These are phyloP conservation scores for Aspergillus carbonarius DNA, from an alignment of 2,329 filamentous ascomycete species.

Conservation along the genomic window DNA sequence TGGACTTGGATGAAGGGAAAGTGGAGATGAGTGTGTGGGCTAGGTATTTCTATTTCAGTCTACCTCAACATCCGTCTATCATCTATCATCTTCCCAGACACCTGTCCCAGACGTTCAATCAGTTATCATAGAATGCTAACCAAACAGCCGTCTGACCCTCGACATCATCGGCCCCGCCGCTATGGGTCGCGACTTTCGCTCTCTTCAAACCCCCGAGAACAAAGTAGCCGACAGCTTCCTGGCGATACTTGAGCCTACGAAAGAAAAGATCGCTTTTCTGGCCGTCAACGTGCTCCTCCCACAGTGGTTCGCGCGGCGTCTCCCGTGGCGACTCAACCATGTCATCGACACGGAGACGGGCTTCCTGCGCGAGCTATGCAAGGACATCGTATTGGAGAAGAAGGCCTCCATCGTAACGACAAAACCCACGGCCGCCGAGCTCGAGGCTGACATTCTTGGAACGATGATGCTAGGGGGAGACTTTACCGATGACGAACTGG, in stretches of 20 bases:
- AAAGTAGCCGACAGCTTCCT: slow-evolving; percentile 55
- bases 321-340: slow-evolving; percentile 44
- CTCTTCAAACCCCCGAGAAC: slow-evolving; percentile 52
- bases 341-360: slow-evolving; percentile 31
- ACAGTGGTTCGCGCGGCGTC: slow-evolving; percentile 48
- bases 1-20: slow-evolving; percentile 27
- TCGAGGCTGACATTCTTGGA: slow-evolving; percentile 40
- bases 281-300: slow-evolving; percentile 50
- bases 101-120: background rate
- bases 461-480: slow-evolving; percentile 40
- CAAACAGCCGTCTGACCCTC: slow-evolving; percentile 49
- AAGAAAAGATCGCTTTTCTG: slow-evolving; percentile 45
- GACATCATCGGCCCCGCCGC: slow-evolving; percentile 60
- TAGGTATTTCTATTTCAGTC: slow-evolving; percentile 19
- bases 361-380: slow-evolving; percentile 34
- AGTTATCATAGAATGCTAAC: background rate
- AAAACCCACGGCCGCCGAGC: slow-evolving; percentile 39
- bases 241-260: slow-evolving; percentile 49
- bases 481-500: slow-evolving; percentile 41
- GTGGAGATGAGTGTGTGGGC: slow-evolving; percentile 38
- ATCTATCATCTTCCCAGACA: too few species aligned
- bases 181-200: slow-evolving; percentile 57
- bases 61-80: too few species aligned
- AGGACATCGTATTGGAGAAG: slow-evolving; percentile 38
- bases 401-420: slow-evolving; percentile 23